Evolutionary conservation across 257 asterid genomes (phyloP).

Genomic region (Capsicum pubescens): DNA sequence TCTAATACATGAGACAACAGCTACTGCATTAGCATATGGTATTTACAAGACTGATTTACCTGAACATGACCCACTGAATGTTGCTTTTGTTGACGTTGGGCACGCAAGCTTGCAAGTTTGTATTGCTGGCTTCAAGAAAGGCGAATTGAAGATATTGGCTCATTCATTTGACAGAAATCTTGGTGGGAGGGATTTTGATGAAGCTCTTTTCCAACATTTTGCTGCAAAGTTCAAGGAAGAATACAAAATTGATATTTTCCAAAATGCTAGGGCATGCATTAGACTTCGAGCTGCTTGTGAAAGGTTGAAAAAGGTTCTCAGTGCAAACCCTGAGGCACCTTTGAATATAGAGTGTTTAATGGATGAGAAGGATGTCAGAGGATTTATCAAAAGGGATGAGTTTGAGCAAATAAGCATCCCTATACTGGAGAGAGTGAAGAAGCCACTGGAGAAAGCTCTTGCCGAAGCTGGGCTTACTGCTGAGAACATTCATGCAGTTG

Average conservation of each 20-base stretch:
- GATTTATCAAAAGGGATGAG: constrained; percentile 88
- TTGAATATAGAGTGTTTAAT: constrained; percentile 89
- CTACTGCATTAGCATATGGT: constrained; percentile 96
- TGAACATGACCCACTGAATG: constrained; percentile 76
- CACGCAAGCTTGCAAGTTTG: constrained; percentile 95
- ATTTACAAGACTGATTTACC: constrained; percentile 94
- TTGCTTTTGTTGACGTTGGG: constrained; percentile 89
- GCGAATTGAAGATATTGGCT: constrained; percentile 86
- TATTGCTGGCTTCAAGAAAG: constrained; percentile 91
- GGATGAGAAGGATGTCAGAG: constrained; percentile 96
- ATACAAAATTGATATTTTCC: constrained; percentile 85
- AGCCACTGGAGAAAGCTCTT: constrained; percentile 89
- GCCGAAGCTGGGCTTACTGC: constrained; percentile 70
- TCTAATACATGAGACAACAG: constrained; percentile 90
- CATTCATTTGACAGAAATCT: constrained; percentile 87
- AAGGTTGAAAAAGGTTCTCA: constrained; percentile 47
- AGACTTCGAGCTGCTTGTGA: constrained; percentile 89
- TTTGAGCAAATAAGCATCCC: constrained; percentile 85
- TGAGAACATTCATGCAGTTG: constrained; percentile 76
- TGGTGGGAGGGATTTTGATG: constrained; percentile 98
- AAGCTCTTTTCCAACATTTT: constrained; percentile 83
- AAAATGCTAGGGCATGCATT: constrained; percentile 88
- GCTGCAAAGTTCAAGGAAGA: constrained; percentile 90
- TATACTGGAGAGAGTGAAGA: constrained; percentile 87
- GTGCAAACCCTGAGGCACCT: constrained; percentile 96